These are phyloP conservation scores for Willaertia magna DNA, from an alignment of 208 protist species.

Conservation along the genomic window DNA sequence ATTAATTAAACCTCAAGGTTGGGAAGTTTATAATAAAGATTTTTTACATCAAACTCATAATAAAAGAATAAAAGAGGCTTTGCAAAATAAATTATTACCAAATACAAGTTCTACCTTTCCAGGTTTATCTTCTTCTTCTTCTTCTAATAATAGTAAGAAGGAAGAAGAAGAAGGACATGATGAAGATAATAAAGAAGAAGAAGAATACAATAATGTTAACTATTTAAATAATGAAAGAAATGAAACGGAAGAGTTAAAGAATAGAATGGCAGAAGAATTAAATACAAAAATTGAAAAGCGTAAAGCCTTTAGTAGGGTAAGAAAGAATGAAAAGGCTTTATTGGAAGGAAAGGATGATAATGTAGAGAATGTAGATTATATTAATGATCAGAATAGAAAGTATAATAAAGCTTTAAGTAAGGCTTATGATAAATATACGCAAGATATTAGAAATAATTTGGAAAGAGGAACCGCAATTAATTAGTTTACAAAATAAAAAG, in stretches of 20 bases:
- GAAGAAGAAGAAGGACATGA: too few species aligned
- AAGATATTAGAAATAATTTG: neutral
- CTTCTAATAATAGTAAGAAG: too few species aligned
- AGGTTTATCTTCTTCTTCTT: too few species aligned
- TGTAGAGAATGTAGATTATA: neutral
- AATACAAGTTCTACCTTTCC: neutral
- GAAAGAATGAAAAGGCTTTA: neutral
- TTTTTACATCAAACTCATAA: neutral
- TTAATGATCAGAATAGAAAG: neutral
- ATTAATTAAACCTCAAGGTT: neutral
- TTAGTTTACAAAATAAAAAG: too few species aligned
- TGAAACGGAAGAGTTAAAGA: neutral
- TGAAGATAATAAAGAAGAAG: neutral
- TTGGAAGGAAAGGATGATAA: neutral
- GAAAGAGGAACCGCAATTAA: slow-evolving; percentile 4
- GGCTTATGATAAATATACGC: neutral
- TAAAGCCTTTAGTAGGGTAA: neutral
- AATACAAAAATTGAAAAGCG: neutral
- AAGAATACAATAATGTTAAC: neutral
- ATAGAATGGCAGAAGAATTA: neutral
- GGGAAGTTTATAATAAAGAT: neutral
- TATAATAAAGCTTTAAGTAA: neutral
- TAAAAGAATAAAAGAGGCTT: neutral
- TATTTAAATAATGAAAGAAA: neutral
- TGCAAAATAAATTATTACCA: neutral